Evolutionary conservation across 495 filamentous ascomycete species (phyloP).

Genomic region (Glarea lozoyensis): DNA sequence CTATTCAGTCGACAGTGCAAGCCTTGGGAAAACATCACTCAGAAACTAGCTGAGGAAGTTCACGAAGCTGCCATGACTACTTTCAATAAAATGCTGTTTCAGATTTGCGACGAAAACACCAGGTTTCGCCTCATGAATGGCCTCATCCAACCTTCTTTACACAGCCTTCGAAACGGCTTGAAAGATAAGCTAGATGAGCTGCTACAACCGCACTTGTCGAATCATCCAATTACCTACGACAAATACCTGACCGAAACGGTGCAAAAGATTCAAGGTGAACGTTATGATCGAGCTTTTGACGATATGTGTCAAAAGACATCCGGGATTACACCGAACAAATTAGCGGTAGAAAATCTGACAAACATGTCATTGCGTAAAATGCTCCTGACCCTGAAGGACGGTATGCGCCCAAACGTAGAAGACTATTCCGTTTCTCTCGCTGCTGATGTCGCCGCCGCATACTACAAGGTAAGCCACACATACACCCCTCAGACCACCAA

Average conservation of each 20-base stretch:
- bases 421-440: conserved; percentile 34
- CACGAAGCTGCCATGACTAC: conserved; percentile 30
- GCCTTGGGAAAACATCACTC: conserved; percentile 35
- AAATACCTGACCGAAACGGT: conserved; percentile 37
- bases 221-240: conserved; percentile 40
- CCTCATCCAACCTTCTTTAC: conserved; percentile 29
- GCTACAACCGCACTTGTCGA: conserved; percentile 18
- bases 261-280: conserved; percentile 23
- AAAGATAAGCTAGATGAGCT: conserved; percentile 18
- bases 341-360: not conserved
- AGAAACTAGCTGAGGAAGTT: conserved; percentile 24
- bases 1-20: conserved; percentile 40
- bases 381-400: conserved; percentile 22
- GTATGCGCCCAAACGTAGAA: conserved; percentile 27
- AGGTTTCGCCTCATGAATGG: conserved; percentile 28
- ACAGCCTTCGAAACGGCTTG: conserved; percentile 19
- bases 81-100: conserved; percentile 22
- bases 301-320: conserved; percentile 6
- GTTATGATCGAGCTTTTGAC: conserved; percentile 19
- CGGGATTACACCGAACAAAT: conserved; percentile 3
- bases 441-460: conserved; percentile 39
- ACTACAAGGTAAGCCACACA: conserved; percentile 34
- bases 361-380: conserved; percentile 13
- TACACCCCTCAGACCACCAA: conserved; percentile 5
- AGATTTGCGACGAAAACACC: conserved; percentile 32